These are phyloP conservation scores for Xylaria longipes DNA, from an alignment of 495 filamentous ascomycete genomes.

Conservation along the genomic window DNA sequence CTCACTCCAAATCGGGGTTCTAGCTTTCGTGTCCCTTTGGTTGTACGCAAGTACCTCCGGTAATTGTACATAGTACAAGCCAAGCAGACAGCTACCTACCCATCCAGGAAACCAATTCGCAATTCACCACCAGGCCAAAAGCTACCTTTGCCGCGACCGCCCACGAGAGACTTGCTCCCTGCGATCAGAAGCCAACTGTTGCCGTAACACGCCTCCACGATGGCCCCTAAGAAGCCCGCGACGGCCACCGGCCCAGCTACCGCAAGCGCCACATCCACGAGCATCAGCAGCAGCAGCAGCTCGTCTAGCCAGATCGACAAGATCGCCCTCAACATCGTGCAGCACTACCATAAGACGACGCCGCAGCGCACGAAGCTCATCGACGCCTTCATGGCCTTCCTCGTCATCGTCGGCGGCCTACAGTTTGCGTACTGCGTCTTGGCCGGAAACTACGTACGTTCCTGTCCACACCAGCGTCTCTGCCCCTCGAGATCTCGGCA, in stretches of 20 bases:
- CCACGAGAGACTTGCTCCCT: background rate
- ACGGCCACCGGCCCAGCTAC: constrained; percentile 27
- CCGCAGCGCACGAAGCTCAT: constrained; percentile 91
- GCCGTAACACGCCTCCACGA: constrained; percentile 18
- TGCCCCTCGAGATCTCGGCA: background rate
- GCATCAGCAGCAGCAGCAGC: constrained; percentile 53
- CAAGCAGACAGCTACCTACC: constrained; percentile 19
- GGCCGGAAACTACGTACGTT: constrained; percentile 90
- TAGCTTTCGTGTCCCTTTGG: constrained; percentile 44
- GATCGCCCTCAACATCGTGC: constrained; percentile 65
- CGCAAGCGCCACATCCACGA: constrained; percentile 13
- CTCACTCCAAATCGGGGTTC: constrained; percentile 25
- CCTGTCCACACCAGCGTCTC: background rate
- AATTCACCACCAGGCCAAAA: background rate
- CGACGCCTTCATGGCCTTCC: constrained; percentile 89
- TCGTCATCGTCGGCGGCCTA: constrained; percentile 82
- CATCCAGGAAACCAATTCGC: constrained; percentile 23
- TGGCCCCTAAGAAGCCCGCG: constrained; percentile 40
- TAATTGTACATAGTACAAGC: background rate
- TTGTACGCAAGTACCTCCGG: background rate
- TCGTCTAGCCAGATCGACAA: constrained; percentile 43
- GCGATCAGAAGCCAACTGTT: background rate
- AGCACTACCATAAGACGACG: constrained; percentile 78
- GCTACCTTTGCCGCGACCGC: background rate
- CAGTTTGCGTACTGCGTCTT: constrained; percentile 95